phyloP scores from a whole-genome alignment of 2,329 filamentous ascomycete genomes.

The Orbilia ellipsospora region DNA sequence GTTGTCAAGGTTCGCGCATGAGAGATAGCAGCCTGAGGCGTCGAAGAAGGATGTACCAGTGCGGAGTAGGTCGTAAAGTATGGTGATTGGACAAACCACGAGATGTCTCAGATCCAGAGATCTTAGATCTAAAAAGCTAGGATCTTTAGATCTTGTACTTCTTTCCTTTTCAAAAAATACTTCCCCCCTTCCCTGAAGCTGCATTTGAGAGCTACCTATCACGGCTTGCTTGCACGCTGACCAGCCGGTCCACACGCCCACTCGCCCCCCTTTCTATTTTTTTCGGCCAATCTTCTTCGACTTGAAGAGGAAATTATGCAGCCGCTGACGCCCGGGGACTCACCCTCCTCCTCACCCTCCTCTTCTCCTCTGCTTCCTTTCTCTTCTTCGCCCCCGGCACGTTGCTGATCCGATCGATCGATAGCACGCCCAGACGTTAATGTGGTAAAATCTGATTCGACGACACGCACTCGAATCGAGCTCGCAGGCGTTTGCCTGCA shows the following conservation, averaged over 20 bases:
- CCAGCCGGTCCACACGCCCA: no score
- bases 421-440: not conserved
- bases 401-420: not conserved
- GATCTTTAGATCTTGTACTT: conserved; percentile 4
- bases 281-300: no score
- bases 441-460: conserved; percentile 1
- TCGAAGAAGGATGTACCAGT: not conserved
- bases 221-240: no score
- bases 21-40: no score
- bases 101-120: conserved; percentile 44
- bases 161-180: not conserved
- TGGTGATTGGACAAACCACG: not conserved
- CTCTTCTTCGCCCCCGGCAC: not conserved
- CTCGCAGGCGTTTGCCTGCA: not conserved
- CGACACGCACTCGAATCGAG: not conserved
- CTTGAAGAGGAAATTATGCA: no score
- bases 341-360: no score
- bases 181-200: no score
- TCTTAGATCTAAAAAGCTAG: conserved; percentile 28
- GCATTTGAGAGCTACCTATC: no score
- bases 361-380: no score
- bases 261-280: no score
- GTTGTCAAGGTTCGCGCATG: conserved; percentile 2
- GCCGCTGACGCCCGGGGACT: no score
- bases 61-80: not conserved